A percentile compares a stretch with the other conserved stretches of the same genome.
Conservation (phyloP, 1,284 basidiomycete species). For the Ceraceosorus guamensis region DNA sequence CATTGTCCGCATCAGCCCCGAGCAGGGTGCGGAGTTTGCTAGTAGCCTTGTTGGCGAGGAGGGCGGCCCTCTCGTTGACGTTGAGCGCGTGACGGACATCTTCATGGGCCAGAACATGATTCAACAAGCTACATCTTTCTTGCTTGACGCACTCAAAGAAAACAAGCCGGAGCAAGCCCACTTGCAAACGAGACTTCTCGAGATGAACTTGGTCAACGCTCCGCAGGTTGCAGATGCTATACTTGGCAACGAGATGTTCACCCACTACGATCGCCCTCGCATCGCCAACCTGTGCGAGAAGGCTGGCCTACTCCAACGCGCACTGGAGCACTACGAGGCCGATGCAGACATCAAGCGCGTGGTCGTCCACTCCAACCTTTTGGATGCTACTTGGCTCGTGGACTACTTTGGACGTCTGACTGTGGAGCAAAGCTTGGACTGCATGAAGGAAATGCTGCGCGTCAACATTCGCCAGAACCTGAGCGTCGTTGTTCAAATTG, state of each 20-base stretch:
- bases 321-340: constrained; percentile 96
- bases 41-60: constrained; percentile 92
- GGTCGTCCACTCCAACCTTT: constrained; percentile 82
- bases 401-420: constrained; percentile 95
- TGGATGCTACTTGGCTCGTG: constrained; percentile 91
- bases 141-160: constrained; percentile 97
- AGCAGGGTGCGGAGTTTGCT: constrained; percentile 97
- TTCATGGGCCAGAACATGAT: constrained; percentile 99
- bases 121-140: constrained; percentile 96
- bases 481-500: constrained; percentile 93
- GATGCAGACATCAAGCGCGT: constrained; percentile 94
- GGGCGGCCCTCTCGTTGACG: constrained; percentile 80
- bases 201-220: constrained; percentile 96
- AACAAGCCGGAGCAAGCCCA: constrained; percentile 96
- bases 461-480: constrained; percentile 97
- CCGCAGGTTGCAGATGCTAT: constrained; percentile 99
- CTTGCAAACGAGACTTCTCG: constrained; percentile 88
- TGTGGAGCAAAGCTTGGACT: constrained; percentile 96
- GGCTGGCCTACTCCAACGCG: constrained; percentile 88
- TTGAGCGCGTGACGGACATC: constrained; percentile 73
- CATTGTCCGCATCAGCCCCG: constrained; percentile 90
- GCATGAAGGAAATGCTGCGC: constrained; percentile 92
- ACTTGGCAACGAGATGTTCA: constrained; percentile 97
- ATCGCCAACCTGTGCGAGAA: constrained; percentile 98
- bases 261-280: constrained; percentile 89